Base-by-base conservation (phyloP, 2,329 filamentous ascomycete species). In the Fusarium concolor region DNA sequence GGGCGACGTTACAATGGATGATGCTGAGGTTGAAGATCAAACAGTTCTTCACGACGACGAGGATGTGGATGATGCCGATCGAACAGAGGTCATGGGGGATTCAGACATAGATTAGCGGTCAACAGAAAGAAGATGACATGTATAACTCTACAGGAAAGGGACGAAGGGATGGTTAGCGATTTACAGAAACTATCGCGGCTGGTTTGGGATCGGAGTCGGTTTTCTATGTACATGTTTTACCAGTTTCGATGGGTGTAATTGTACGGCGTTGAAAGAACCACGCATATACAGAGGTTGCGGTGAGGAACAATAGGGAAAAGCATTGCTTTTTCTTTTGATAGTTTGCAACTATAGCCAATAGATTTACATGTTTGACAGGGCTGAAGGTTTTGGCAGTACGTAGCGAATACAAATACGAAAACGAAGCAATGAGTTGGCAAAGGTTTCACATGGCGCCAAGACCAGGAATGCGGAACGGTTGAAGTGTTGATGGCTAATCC, bases 21-120 rank as follows among this genome's bases (percentile, higher is more conserved):
- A 88, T 28, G 83, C 83, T 14, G 77, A 87, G 17, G 83, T 85
- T 71, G 86, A 86, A 35, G 85, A 83, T 38, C 75, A 79, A 56
- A 78, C 77, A 17, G 74, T 71, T 22, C 62, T 78, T 39, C 66
- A 71, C 8, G 82, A 77, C 41, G 84, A 84, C 49, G 83, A 82
- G 47, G 84, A 85, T 10, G 81, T 81, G 12, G 83, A 83, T 20
- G 82, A 83, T 44, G 65, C 73, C 7, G 78, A 80, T 56, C 76
- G 76, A 47, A 80, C 78, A 33, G 83, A 80, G 58, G 70, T 74
- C 18, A 72, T 79, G 76, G 77, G 64, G 18, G 77, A 79, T 29
- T 80, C 78, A 37, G 78, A 80, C 35, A 70, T 74, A 45, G 77
- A 79, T 12, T 78, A 61, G 45, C 41, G 17, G 18, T 24, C 11